Evolutionary conservation across 192 early-diverging fungal species (phyloP), one percentile per base, ranked within the genome.

Genomic region (Gamsiella multidivaricata): DNA sequence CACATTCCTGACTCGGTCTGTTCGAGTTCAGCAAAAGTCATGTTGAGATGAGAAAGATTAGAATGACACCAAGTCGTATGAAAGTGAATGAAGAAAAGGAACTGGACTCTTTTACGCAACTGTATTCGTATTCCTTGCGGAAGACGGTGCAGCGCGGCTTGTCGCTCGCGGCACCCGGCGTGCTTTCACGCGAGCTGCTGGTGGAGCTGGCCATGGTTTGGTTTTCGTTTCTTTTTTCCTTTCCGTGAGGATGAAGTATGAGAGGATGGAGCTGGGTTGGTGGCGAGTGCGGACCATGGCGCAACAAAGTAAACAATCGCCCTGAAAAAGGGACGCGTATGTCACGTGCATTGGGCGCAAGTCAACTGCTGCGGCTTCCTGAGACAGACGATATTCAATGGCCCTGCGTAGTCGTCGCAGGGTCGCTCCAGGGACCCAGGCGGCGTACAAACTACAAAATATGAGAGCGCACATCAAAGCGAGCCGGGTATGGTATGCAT

Each of bases 71-170:
- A n/a, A n/a, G n/a, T n/a, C 20, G 9, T 39, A 42, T 23, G 34
- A 5, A 56, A 39, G 39, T 5, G 17, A 18, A 32, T 1, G 9
- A 54, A 20, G 32, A 6, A 23, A 12, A 31, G 31, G 34, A 28
- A 37, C 10, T 12, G 43, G 39, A 33, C 14, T 5, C n/a, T 9
- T 7, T 49, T 26, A 14, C 31, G 14, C 56, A 8, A 75, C 71
- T 31, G 32, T 75, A 75, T 51, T 75, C 71, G 49, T 75, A 75
- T 61, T 75, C 71, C 42, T 75, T 75, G 57, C 71, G 71, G 39
- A 75, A 75, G 57, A 75, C 50, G 22, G 71, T 75, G 63, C 71
- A 75, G 25, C 71, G 71, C n/a, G 71, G 57, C 46, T 75, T 75
- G n/a, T 75, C 71, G 42, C 71, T 75, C 17, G 54, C 29, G 25